These are phyloP conservation scores for Batrachochytrium dendrobatidis DNA, from an alignment of 371 early-diverging fungal genomes.

Conservation along the genomic window DNA sequence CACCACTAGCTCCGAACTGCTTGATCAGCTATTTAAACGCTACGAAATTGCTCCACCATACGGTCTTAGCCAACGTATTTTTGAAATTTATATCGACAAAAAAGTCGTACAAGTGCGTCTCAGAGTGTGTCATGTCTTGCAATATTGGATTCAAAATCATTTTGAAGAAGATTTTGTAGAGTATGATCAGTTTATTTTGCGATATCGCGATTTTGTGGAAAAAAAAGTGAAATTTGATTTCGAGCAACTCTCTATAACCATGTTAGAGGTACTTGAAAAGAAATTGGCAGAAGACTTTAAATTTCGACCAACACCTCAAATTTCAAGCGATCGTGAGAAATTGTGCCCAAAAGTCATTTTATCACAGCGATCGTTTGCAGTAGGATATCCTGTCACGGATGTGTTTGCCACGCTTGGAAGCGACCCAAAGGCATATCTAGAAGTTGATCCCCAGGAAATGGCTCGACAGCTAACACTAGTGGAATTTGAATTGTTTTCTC, in stretches of 20 bases:
- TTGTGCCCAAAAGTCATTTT: not conserved
- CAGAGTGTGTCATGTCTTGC: slow-evolving; percentile 33
- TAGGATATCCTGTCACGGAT: not conserved
- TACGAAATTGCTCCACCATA: slow-evolving; percentile 37
- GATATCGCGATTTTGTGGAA: slow-evolving; percentile 34
- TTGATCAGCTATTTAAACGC: slow-evolving; percentile 34
- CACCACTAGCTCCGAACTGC: slow-evolving; percentile 38
- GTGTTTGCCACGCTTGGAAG: not conserved
- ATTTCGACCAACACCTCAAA: not conserved
- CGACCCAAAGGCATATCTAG: slow-evolving; percentile 22
- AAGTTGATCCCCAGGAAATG: slow-evolving; percentile 45
- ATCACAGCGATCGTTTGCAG: not conserved
- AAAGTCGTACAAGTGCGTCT: slow-evolving; percentile 38
- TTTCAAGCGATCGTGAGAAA: not conserved
- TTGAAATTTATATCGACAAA: slow-evolving; percentile 31
- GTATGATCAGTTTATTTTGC: slow-evolving; percentile 26
- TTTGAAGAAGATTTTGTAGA: slow-evolving; percentile 42
- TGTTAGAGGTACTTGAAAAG: slow-evolving; percentile 22
- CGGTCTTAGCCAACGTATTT: slow-evolving; percentile 32
- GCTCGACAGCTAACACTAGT: slow-evolving; percentile 45
- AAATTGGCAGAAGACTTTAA: slow-evolving; percentile 7
- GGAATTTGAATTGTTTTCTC: slow-evolving; percentile 30
- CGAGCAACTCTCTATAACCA: slow-evolving; percentile 15
- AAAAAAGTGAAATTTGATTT: slow-evolving; percentile 33
- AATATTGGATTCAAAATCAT: slow-evolving; percentile 35